A percentile compares a stretch with the other conserved stretches of the same genome.
Conservation (phyloP, 2,329 filamentous ascomycete genomes). For the Pseudogymnoascus sp. region DNA sequence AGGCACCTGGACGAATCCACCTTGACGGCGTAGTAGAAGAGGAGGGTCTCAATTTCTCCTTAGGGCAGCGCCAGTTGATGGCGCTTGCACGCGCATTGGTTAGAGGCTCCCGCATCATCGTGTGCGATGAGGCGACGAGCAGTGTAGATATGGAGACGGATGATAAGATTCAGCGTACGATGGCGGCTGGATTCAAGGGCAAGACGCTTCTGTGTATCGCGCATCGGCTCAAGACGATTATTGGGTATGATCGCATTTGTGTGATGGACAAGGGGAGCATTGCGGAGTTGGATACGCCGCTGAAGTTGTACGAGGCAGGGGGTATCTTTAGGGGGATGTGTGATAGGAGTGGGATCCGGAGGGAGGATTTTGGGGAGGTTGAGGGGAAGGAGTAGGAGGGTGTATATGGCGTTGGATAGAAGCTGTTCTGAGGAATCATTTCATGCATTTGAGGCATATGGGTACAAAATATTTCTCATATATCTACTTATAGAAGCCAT, state of each 20-base stretch:
- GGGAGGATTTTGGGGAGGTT: conserved; percentile 23
- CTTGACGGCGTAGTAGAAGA: conserved; percentile 84
- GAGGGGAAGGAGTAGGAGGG: background rate
- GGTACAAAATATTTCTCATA: background rate
- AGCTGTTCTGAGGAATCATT: background rate
- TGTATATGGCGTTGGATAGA: background rate
- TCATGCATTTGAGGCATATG: background rate
- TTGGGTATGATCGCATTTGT: conserved; percentile 89
- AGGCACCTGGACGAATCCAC: conserved; percentile 54
- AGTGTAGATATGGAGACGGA: conserved; percentile 95
- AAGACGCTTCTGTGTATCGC: conserved; percentile 89
- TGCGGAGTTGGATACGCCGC: conserved; percentile 74
- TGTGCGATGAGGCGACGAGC: conserved; percentile 93
- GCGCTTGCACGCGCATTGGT: conserved; percentile 87
- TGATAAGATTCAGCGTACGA: conserved; percentile 86
- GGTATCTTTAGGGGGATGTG: conserved; percentile 72
- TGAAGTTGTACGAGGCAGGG: conserved; percentile 60
- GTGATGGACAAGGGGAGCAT: conserved; percentile 91
- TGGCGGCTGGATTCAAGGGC: conserved; percentile 74
- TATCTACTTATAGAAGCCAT: background rate
- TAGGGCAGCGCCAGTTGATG: conserved; percentile 93
- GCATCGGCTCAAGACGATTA: conserved; percentile 83
- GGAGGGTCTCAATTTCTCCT: conserved; percentile 90
- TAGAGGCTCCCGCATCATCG: conserved; percentile 79
- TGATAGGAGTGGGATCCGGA: conserved; percentile 46